Conservation (phyloP, 148 eudicot species). For the Diospyros lotus region DNA sequence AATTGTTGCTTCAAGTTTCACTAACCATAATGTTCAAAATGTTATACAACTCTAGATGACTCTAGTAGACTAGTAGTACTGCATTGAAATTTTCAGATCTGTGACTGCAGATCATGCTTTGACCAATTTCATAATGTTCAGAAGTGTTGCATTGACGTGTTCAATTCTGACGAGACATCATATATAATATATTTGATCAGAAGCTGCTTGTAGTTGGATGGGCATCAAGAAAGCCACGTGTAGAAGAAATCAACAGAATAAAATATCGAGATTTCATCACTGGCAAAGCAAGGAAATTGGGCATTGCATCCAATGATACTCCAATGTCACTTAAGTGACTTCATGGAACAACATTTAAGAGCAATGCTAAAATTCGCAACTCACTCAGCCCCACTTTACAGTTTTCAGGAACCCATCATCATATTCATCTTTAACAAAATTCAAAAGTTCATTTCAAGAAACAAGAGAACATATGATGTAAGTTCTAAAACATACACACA, state of each 20-base stretch:
- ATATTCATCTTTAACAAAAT: neutral
- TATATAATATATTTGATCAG: too few species aligned
- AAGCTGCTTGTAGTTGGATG: too few species aligned
- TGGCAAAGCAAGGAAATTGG: neutral
- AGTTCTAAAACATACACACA: neutral
- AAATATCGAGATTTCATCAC: too few species aligned
- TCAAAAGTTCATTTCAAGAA: neutral
- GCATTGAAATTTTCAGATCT: neutral
- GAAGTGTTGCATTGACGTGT: too few species aligned
- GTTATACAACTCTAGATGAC: neutral
- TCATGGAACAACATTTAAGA: neutral
- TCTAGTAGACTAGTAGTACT: too few species aligned
- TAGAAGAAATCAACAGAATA: neutral
- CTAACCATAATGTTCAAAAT: neutral
- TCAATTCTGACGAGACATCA: too few species aligned
- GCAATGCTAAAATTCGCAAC: neutral
- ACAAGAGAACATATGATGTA: neutral
- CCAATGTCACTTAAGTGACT: neutral
- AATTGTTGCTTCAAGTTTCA: neutral
- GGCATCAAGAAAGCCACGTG: neutral
- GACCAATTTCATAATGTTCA: too few species aligned
- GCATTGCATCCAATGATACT: slow-evolving; percentile 2
- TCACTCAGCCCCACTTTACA: neutral
- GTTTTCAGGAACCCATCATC: neutral
- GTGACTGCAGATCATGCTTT: neutral